Evolutionary conservation across 352 stramenopile genomes (phyloP), one percentile per base, ranked within the genome.

Genomic region (Blastocystis sp.): DNA sequence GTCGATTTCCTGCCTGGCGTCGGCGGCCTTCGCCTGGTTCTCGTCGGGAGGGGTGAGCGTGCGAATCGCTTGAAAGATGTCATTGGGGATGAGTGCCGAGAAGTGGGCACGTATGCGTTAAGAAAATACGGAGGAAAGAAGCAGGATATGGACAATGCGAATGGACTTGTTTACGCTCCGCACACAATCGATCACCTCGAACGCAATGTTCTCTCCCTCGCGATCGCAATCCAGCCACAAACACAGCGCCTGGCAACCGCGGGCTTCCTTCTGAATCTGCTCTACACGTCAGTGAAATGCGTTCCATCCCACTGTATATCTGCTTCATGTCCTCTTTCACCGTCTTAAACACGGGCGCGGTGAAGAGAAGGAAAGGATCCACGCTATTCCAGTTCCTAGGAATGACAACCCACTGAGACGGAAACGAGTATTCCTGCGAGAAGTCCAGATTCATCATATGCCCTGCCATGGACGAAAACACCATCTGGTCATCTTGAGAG

Each of bases 181-280:
- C 77, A 94, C 97, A 5, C 97, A 91, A 45, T 91, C 65, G 59
- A 96, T 96, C 43, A 97, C 93, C 90, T 99, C 97, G 89, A 97
- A 98, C 14, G 94, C 95, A 89, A 99, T 99, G 76, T 98, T 98
- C 90, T 99, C 97, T n/a, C 97, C 97, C 90, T 99, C 97, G 40
- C 96, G 94, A 94, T 99, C 97, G 89, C 97, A 99, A 94, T 99
- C 97, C 34, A 99, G 91, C 97, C 97, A 99, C 45, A 98, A 90
- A 45, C 98, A 92, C 0, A 98, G 92, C 91, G 95, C 92, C 86
- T 97, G 90, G 52, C 91, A 92, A 38, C 90, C 71, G 9, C 91
- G 90, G 17, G 93, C 92, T 87, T 97, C 93, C 1, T 89, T 89
- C 76, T 92, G 53, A 17, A 97, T 91, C 77, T 93, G 95, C 52